Percentiles rank a stretch among this genome's conserved stretches.
These are phyloP conservation scores for Gnetum montanum DNA, from an alignment of 75 land plant species.

Conservation along the genomic window DNA sequence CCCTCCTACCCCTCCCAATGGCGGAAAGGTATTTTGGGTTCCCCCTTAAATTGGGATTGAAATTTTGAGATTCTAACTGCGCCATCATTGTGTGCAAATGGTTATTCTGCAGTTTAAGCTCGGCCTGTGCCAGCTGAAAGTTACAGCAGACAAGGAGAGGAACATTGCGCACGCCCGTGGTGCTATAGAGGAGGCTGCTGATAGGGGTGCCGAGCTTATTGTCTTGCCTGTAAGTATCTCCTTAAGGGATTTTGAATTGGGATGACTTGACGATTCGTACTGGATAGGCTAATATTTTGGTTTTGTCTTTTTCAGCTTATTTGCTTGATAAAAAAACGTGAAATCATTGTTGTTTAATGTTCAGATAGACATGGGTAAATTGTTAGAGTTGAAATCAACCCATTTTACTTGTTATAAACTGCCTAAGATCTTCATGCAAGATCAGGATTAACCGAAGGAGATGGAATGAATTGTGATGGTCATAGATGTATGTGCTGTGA, in stretches of 20 bases:
- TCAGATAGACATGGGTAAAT: too few relatives aligned
- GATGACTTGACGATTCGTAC: background rate
- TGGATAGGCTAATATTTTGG: background rate
- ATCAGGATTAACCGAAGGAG: too few relatives aligned
- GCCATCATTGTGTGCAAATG: background rate
- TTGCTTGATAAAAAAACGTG: background rate
- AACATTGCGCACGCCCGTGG: constrained; percentile 74
- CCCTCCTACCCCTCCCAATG: constrained; percentile 21
- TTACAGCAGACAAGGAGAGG: constrained; percentile 69
- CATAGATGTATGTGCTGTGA: too few relatives aligned
- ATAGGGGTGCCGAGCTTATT: constrained; percentile 63
- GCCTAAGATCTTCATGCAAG: too few relatives aligned
- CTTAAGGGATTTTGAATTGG: background rate
- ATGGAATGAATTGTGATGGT: too few relatives aligned
- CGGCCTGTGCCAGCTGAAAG: constrained; percentile 74
- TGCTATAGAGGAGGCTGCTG: constrained; percentile 68
- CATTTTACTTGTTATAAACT: too few relatives aligned
- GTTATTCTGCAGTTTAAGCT: constrained; percentile 64
- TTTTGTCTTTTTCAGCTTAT: background rate
- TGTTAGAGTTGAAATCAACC: too few relatives aligned
- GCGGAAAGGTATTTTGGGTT: constrained; percentile 32
- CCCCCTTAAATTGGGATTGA: background rate
- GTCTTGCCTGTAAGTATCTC: constrained; percentile 58
- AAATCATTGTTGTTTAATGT: too few relatives aligned
- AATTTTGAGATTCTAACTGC: background rate